phyloP scores from a whole-genome alignment of 495 filamentous ascomycete species.

The Xylaria flabelliformis region DNA sequence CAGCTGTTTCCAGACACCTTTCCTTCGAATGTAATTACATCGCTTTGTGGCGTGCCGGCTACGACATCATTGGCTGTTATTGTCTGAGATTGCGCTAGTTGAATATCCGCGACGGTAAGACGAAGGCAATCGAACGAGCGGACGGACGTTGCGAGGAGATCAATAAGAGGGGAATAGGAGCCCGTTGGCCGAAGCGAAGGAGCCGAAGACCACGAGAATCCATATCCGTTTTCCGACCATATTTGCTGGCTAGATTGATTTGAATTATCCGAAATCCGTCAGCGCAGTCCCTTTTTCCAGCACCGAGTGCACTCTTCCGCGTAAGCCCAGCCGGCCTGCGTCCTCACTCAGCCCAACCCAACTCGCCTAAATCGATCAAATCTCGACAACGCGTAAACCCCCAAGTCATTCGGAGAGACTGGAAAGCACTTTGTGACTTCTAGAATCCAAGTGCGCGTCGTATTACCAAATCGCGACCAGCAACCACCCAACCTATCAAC shows the following conservation, averaged over 20 bases:
- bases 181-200: slow-evolving; percentile 1
- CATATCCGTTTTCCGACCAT: background rate
- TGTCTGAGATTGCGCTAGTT: slow-evolving; percentile 11
- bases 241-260: slow-evolving; percentile 5
- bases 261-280: background rate
- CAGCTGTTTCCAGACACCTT: slow-evolving; percentile 9
- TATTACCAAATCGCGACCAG: slow-evolving; percentile 7
- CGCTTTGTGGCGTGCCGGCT: slow-evolving; percentile 18
- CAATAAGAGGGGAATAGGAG: background rate
- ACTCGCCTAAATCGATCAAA: background rate
- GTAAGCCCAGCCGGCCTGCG: slow-evolving; percentile 5
- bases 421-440: background rate
- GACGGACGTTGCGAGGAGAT: background rate
- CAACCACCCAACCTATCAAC: background rate
- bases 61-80: slow-evolving; percentile 16
- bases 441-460: slow-evolving; percentile 5
- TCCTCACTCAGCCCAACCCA: background rate
- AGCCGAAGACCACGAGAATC: background rate
- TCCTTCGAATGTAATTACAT: slow-evolving; percentile 20
- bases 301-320: background rate
- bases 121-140: background rate
- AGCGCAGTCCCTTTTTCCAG: slow-evolving; percentile 1
- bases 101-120: background rate
- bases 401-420: background rate
- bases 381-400: background rate